A percentile compares a stretch with the other conserved stretches of the same genome.
Conservation (phyloP, 106 monocot species). For the Posidonia australis region DNA sequence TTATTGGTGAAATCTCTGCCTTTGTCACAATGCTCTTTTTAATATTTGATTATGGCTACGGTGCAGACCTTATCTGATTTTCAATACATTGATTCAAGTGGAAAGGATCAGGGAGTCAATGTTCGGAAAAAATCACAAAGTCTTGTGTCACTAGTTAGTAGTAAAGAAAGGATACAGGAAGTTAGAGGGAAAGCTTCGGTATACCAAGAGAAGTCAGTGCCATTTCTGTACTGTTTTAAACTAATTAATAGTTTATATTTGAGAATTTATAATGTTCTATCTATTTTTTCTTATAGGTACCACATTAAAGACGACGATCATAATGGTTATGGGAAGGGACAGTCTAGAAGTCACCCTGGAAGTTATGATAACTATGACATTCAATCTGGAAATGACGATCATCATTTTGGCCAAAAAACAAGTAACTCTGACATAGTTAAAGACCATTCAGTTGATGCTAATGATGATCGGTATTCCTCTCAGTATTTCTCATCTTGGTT, state of each 20-base stretch:
- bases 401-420: conserved; percentile 35
- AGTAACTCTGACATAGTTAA: conserved; percentile 39
- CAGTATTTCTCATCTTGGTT: conserved; percentile 27
- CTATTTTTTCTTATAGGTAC: conserved; percentile 18
- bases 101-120: conserved; percentile 80
- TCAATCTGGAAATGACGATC: conserved; percentile 33
- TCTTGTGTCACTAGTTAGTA: conserved; percentile 78
- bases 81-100: conserved; percentile 89
- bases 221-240: neutral
- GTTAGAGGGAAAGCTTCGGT: conserved; percentile 57
- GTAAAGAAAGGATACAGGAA: conserved; percentile 73
- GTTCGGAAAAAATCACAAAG: conserved; percentile 77
- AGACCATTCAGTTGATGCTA: conserved; percentile 38
- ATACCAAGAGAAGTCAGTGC: conserved; percentile 57
- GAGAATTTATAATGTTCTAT: too few species aligned
- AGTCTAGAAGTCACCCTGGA: conserved; percentile 24
- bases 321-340: conserved; percentile 37
- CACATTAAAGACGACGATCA: conserved; percentile 46
- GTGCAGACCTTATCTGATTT: conserved; percentile 68
- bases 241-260: neutral
- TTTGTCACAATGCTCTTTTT: neutral
- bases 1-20: neutral
- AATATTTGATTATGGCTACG: neutral
- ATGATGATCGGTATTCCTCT: conserved; percentile 55
- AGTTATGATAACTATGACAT: conserved; percentile 54